A percentile compares a stretch with the other conserved stretches of the same genome.
phyloP scores from a whole-genome alignment of 768 basidiomycete genomes.

The Gloeostereum incarnatum region DNA sequence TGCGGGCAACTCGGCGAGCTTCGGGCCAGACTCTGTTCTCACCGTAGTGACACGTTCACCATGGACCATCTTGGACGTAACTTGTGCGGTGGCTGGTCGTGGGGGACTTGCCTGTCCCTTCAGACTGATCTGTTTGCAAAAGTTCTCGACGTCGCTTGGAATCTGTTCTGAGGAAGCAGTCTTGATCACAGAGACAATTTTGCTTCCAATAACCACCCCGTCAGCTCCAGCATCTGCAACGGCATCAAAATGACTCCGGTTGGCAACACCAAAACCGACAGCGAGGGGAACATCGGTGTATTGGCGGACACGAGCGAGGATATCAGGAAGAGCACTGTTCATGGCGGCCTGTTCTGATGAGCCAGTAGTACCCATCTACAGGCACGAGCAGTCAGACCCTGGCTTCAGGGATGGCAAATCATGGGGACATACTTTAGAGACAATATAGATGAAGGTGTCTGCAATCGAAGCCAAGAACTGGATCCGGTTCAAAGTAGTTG shows the following conservation, averaged over 20 bases:
- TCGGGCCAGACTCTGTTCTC: constrained; percentile 19
- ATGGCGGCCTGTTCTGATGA: constrained; percentile 68
- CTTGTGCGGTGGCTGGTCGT: constrained; percentile 17
- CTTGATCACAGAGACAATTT: constrained; percentile 76
- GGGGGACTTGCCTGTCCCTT: constrained; percentile 27
- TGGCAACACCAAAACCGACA: constrained; percentile 95
- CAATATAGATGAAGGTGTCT: constrained; percentile 96
- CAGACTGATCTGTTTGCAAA: constrained; percentile 61
- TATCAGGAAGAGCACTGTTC: constrained; percentile 71
- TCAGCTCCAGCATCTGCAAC: constrained; percentile 88
- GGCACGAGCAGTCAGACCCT: constrained; percentile 6
- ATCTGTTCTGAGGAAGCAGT: constrained; percentile 39
- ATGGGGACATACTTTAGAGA: constrained; percentile 66
- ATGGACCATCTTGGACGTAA: constrained; percentile 19
- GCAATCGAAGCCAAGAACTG: constrained; percentile 89
- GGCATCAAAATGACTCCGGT: constrained; percentile 77
- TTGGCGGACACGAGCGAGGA: constrained; percentile 75
- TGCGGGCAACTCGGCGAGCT: constrained; percentile 49
- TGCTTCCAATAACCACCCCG: constrained; percentile 90
- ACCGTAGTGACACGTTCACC: constrained; percentile 19
- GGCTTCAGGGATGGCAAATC: constrained; percentile 2
- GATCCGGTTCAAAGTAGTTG: constrained; percentile 80
- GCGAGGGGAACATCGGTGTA: constrained; percentile 78
- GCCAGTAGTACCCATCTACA: constrained; percentile 96
- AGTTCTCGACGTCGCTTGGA: constrained; percentile 51